Base-by-base conservation (phyloP, 1,284 basidiomycete species). In the Heterobasidion parviporum region DNA sequence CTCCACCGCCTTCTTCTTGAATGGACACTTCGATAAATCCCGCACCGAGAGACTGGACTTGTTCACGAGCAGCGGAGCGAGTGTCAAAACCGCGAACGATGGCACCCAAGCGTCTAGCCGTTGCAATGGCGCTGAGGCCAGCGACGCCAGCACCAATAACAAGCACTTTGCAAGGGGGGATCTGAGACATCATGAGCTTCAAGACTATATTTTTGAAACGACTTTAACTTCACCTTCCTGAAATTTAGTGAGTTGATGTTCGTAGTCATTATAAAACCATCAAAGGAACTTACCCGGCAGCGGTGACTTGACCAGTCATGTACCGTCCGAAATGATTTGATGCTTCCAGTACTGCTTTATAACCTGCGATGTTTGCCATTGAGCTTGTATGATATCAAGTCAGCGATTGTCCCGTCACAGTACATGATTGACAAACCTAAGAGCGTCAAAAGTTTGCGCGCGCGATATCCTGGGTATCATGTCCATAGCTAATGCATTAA, bases 321-420 rank as follows among this genome's bases (percentile, higher is more conserved):
- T 91, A 92, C 60, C 91, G 76, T 65, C 90, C 90, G 63, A 93
- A 93, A 65, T 88, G 82, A 68, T 91, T 92, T 20, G 88, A 87
- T 38, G 90, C 91, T 69, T 93, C 91, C 63, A 93, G 70, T 47
- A 93, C 89, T 43, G 90, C 90, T 65, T 92, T 90, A 69, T 93
- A 93, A 8, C 90, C 90, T 14, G 89, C 82, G 50, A 92, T 92
- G 64, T 92, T 93, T 14, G 88, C 85, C 90, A 93, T 93, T n/a
- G 89, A 92, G 64, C 89, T 92, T 57, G 14, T 55, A 38, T 48
- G 44, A 3, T 3, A 15, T 7, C 3, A 36, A 51, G 10, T 1
- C 6, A 49, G 48, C 8, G 7, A 10, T n/a, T 12, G 12, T 12
- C 6, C 6, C 6, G n/a, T 41, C 10, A 12, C 10, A n/a, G 38